Evolutionary conservation across 768 basidiomycete genomes (phyloP), one percentile per base, ranked within the genome.

Genomic region (Kwoniella bestiolae): DNA sequence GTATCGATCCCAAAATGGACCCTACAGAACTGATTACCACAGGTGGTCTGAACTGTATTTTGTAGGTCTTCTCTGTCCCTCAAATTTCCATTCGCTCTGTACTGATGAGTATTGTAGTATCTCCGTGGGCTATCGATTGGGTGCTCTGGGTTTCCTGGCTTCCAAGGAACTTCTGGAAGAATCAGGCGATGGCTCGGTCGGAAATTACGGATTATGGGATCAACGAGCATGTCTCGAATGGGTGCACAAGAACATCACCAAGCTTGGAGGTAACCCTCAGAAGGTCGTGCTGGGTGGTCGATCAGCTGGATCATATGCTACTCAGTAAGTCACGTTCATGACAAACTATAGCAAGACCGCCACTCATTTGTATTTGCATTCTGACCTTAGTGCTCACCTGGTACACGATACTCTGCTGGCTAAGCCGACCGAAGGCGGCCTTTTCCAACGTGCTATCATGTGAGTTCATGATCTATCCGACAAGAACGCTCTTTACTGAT

Each of bases 161-260:
- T 67, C 55, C 6, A 49, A 57, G 29, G 66, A 67, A 41, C 23
- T 67, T 5, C 16, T 26, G 34, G 66, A 51, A 9, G 66, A 67
- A 38, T 56, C 65, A 23, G 45, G 18, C 5, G 60, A 67, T 38
- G 66, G 66, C 12, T 67, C 61, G 32, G 66, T 60, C 3, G 66
- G 66, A 16, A 67, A 67, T 41, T 67, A 63, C 31, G 66, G 66
- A 5, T 49, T 67, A 28, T 56, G 52, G 66, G 61, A 63, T 26
- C 66, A 67, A 60, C 55, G 66, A 31, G 38, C 56, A 6, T 60
- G 51, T n/a, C 60, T 67, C 29, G 59, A 67, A 52, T 67, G 66
- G 66, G 44, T 55, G 4, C 44, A 55, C 35, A 18, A 58, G 32
- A 41, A 67, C 38, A 55, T 67, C 11, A 38, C 56, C 18, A 23